Evolutionary conservation across 148 eudicot species (phyloP), one percentile per base, ranked within the genome.

Genomic region (Silene conica): DNA sequence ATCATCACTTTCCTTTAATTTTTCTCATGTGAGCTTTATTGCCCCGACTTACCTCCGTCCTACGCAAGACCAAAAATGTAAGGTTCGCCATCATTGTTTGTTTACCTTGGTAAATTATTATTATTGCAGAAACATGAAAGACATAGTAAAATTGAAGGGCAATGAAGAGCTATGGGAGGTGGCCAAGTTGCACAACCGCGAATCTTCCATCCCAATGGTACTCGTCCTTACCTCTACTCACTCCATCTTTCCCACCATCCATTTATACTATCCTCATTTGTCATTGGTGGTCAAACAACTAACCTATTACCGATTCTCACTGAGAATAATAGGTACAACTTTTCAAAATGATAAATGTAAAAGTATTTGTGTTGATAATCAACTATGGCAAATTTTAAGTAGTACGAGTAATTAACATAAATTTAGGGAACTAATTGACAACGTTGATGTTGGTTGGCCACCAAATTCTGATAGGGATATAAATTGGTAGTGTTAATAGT

Each of bases 151-250:
- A 73, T 41, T 95, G 68, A 87, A 88, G 79, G 99, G 97, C 74
- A 87, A 86, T 77, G 99, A 95, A 90, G 96, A 84, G 69, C 84
- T 95, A 15, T 95, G 99, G 99, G 99, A 95, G 88, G 86, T 92
- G n/a, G 99, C 99, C 80, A 95, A 89, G 88, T 80, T 95, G 65
- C 99, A 95, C 76, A 83, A 89, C 81, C 90, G 93, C 0, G 97
- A 89, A 80, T 75, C 91, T 67, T 87, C 89, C 69, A 90, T 92
- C 52, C 97, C 99, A 60, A 20, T 60, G 94, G 99, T 92, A 87
- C 21, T 59, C 54, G 34, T 55, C 26, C 72, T 65, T 55, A n/a
- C 15, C 14, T 25, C 16, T 45, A 65, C 3, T 20, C 71, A 21
- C 43, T 48, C 71, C 71, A 46, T 68, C 20, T 8, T 48, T 9